Conservation (phyloP, 305 asterid species). For the Withania somnifera region DNA sequence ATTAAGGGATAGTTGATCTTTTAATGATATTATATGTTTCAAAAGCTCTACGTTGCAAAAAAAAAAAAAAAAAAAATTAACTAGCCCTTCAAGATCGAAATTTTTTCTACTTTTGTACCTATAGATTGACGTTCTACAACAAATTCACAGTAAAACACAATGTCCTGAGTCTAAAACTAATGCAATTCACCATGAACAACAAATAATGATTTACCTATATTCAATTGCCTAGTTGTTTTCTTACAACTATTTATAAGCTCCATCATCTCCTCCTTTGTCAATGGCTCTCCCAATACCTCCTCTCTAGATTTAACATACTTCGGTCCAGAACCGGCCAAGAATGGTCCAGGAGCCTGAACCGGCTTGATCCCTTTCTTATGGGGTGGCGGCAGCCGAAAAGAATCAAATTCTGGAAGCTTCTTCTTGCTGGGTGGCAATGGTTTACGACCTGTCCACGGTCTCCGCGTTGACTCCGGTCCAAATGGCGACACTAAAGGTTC, state of each 20-base stretch:
- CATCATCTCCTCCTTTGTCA: constrained; percentile 58
- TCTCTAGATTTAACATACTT: constrained; percentile 59
- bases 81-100: neutral
- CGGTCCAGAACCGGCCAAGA: constrained; percentile 69
- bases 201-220: constrained; percentile 46
- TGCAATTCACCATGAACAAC: neutral
- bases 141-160: neutral
- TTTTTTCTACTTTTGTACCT: neutral
- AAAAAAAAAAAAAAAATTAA: neutral
- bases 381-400: constrained; percentile 74
- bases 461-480: constrained; percentile 63
- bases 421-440: constrained; percentile 72
- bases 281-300: constrained; percentile 68
- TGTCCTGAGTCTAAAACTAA: neutral
- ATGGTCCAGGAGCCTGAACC: constrained; percentile 91
- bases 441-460: constrained; percentile 86
- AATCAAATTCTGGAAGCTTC: constrained; percentile 73
- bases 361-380: constrained; percentile 88
- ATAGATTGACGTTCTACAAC: neutral
- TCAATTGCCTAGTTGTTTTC: constrained; percentile 55
- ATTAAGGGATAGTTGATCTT: neutral
- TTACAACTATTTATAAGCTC: constrained; percentile 41
- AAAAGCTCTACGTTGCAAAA: neutral
- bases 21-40: neutral
- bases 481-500: constrained; percentile 87